Conservation (phyloP, 225 moss, liverwort and hornwort species). For the Rhytidiadelphus loreus region DNA sequence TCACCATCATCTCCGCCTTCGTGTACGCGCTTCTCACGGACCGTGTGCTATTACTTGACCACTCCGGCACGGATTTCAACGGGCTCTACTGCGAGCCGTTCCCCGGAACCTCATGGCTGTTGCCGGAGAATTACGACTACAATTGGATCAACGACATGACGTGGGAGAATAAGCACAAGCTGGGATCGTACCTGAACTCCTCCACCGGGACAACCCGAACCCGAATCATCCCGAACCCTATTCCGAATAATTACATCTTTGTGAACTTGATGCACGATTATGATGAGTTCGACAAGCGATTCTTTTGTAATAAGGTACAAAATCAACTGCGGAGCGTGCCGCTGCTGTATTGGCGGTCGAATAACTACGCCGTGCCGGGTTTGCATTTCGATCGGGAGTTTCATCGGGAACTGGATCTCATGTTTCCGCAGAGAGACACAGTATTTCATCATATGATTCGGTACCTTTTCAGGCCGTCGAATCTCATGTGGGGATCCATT, state of each 20-base stretch:
- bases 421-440: constrained; percentile 54
- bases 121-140: constrained; percentile 27
- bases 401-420: constrained; percentile 34
- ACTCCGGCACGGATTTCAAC: constrained; percentile 22
- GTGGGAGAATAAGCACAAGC: constrained; percentile 39
- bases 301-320: constrained; percentile 62
- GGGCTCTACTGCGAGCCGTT: constrained; percentile 82
- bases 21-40: constrained; percentile 72
- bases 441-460: constrained; percentile 56
- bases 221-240: neutral
- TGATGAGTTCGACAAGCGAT: constrained; percentile 42
- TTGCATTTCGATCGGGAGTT: constrained; percentile 48
- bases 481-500: constrained; percentile 57
- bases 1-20: constrained; percentile 60
- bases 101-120: constrained; percentile 54
- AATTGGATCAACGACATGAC: constrained; percentile 44
- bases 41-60: constrained; percentile 45
- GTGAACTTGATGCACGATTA: constrained; percentile 73
- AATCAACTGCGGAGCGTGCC: constrained; percentile 27
- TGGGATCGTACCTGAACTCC: constrained; percentile 24
- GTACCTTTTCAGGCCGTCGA: constrained; percentile 73
- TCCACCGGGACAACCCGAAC: neutral
- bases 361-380: constrained; percentile 70
- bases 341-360: constrained; percentile 52
- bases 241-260: constrained; percentile 40